A percentile compares a stretch with the other conserved stretches of the same genome.
phyloP scores from a whole-genome alignment of 306 rosid species.

The Trifolium dubium region DNA sequence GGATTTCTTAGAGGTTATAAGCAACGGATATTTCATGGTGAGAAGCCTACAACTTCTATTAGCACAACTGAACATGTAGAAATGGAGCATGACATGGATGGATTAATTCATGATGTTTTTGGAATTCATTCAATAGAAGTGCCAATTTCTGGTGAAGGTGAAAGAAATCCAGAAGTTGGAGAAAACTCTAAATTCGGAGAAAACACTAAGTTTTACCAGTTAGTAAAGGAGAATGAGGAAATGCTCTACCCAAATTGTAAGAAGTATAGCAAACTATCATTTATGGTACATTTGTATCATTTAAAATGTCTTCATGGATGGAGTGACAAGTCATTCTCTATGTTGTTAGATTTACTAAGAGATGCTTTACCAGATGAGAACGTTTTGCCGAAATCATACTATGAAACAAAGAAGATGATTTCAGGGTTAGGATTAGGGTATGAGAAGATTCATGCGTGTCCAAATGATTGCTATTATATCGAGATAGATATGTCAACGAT shows the following conservation, averaged over 20 bases:
- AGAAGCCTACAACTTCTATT: too few relatives aligned
- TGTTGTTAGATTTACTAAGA: too few relatives aligned
- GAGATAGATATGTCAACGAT: not conserved
- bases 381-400: not conserved
- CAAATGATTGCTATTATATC: not conserved
- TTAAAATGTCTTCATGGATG: not conserved
- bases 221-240: not conserved
- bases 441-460: constrained; percentile 3
- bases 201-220: not conserved
- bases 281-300: not conserved
- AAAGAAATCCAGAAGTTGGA: not conserved
- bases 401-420: not conserved
- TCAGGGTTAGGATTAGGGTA: not conserved
- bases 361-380: not conserved
- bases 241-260: not conserved
- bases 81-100: constrained; percentile 11
- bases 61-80: not conserved
- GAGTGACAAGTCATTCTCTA: not conserved
- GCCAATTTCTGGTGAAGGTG: not conserved
- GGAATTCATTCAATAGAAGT: not conserved
- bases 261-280: not conserved
- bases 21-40: not conserved
- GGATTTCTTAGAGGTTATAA: too few relatives aligned
- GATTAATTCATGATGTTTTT: not conserved
- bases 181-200: not conserved